Evolutionary conservation across 1,284 basidiomycete genomes (phyloP).

Genomic region (Fomes fomentarius): DNA sequence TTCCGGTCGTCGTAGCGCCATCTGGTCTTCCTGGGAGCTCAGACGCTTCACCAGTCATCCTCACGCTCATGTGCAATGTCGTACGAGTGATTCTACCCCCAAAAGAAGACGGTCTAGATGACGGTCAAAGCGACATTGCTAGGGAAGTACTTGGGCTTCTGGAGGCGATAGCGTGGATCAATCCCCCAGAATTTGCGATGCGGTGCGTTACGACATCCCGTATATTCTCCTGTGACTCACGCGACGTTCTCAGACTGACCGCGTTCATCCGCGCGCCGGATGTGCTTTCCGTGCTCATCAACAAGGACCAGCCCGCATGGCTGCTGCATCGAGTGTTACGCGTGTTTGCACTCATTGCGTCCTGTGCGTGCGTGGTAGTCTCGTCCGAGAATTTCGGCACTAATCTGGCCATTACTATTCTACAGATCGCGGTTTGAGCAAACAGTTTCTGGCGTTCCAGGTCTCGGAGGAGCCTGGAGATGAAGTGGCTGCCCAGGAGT

Average conservation of each 20-base stretch:
- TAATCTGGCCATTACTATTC: too few species aligned
- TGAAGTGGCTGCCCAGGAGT: slow-evolving; percentile 26
- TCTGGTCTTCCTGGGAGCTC: slow-evolving; percentile 19
- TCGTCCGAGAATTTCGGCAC: too few species aligned
- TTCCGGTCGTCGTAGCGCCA: slow-evolving; percentile 42
- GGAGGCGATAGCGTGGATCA: slow-evolving; percentile 55
- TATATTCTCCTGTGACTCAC: neutral
- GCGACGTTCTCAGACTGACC: slow-evolving; percentile 40
- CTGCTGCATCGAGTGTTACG: slow-evolving; percentile 50
- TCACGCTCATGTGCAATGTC: slow-evolving; percentile 45
- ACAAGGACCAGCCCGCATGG: slow-evolving; percentile 51
- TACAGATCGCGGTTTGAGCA: slow-evolving; percentile 44
- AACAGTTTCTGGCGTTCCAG: slow-evolving; percentile 39
- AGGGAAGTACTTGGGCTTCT: slow-evolving; percentile 50
- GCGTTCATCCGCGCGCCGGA: slow-evolving; percentile 42
- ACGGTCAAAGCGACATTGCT: slow-evolving; percentile 38
- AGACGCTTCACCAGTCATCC: slow-evolving; percentile 37
- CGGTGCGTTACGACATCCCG: slow-evolving; percentile 39
- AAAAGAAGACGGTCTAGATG: slow-evolving; percentile 27
- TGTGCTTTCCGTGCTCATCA: slow-evolving; percentile 51
- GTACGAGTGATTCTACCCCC: slow-evolving; percentile 43
- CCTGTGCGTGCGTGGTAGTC: slow-evolving; percentile 45
- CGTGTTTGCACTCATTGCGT: slow-evolving; percentile 57
- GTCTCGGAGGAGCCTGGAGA: slow-evolving; percentile 18
- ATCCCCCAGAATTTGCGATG: slow-evolving; percentile 44